Evolutionary conservation across 2,329 filamentous ascomycete genomes (phyloP), one percentile per base, ranked within the genome.

Genomic region (Colletotrichum endophyticum): DNA sequence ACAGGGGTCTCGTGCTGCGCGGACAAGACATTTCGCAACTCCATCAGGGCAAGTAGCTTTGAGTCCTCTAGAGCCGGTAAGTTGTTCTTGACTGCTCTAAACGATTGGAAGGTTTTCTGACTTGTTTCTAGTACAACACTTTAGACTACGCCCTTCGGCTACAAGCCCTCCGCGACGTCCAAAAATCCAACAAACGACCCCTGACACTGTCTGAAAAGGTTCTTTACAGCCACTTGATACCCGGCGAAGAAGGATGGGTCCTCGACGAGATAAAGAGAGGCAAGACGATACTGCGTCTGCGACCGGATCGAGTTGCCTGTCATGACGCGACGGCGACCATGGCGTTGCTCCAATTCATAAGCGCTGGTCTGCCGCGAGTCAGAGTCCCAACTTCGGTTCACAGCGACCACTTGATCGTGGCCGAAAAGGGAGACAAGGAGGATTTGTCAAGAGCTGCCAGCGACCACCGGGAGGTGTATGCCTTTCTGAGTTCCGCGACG

Each of bases 301-400:
- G 81, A 8, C 85, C 85, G 1, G 84, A 86, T 44, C 79, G 85
- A 2, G 84, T 86, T n/a, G 85, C 85, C 3, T 85, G 84, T 36
- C 85, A 87, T 39, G 85, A 87, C 81, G 85, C 85, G 3, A 86
- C 85, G 1, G 85, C 85, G 3, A 86, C 84, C 7, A 87, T 87
- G 85, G 85, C 85, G 3, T 73, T 86, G 13, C 78, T 87, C 2
- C 85, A 87, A 67, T 87, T 87, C 77, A 86, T 87, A 66, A 86
- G 84, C 59, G 85, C 85, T 3, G 85, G 84, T 1, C 78, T 86
- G 4, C 84, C 84, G 3, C 80, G 81, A 30, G 85, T 86, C 5
- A 80, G 80, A 57, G 79, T 85, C 1, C 85, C 85, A 2, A 86
- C 85, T 1, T 85, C 85, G 1, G 81, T 87, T 1, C 85, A 87